phyloP scores from a whole-genome alignment of 495 filamentous ascomycete genomes.

The Penicillium flavigenum region DNA sequence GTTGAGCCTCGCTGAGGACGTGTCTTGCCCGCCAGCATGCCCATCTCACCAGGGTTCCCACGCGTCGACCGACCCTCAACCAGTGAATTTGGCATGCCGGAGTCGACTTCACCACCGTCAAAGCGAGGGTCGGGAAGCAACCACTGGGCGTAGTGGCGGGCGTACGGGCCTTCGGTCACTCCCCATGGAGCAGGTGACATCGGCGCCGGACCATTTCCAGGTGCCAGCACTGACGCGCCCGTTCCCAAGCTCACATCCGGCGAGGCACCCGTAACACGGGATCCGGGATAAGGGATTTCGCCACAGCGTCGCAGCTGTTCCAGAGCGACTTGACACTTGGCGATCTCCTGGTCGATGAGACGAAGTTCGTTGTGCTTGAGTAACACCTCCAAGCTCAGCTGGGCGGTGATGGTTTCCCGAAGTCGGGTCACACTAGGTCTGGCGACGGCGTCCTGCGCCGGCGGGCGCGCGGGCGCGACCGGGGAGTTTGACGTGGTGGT shows the following conservation, averaged over 20 bases:
- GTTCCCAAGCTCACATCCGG: conserved; percentile 67
- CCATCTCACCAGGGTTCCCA: conserved; percentile 62
- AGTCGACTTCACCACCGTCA: conserved; percentile 60
- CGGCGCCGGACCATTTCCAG: conserved; percentile 56
- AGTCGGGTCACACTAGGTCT: conserved; percentile 41
- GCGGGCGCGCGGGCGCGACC: conserved; percentile 15
- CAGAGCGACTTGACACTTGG: conserved; percentile 91
- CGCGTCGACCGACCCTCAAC: conserved; percentile 70
- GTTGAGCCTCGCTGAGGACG: conserved; percentile 59
- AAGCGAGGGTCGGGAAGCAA: conserved; percentile 85
- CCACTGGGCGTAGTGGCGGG: conserved; percentile 92
- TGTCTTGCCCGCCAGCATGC: conserved; percentile 55
- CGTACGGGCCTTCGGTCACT: conserved; percentile 86
- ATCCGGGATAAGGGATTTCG: conserved; percentile 81
- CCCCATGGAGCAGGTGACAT: conserved; percentile 79
- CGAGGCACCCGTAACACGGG: conserved; percentile 57
- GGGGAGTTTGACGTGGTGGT: conserved; percentile 14
- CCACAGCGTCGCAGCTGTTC: conserved; percentile 92
- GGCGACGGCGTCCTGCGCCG: conserved; percentile 27
- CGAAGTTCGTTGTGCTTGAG: conserved; percentile 93
- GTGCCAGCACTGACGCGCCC: conserved; percentile 62
- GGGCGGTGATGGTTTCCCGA: conserved; percentile 73
- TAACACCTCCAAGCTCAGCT: conserved; percentile 88
- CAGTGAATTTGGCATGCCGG: conserved; percentile 28
- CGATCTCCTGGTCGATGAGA: conserved; percentile 92